These are phyloP conservation scores for Cocos nucifera DNA, from an alignment of 176 grass and related monocot species.

Conservation along the genomic window DNA sequence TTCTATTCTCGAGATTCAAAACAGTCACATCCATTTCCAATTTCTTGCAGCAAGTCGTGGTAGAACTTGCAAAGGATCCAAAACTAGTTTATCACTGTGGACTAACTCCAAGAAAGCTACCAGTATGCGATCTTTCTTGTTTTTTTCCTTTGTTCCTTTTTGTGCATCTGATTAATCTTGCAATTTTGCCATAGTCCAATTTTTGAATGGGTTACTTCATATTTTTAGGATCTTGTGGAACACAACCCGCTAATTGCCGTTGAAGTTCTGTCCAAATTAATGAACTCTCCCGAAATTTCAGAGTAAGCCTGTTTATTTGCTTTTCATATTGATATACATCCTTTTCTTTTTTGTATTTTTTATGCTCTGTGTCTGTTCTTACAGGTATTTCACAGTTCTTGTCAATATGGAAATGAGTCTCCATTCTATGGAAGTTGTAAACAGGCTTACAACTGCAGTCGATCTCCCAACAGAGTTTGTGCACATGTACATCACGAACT, in stretches of 20 bases:
- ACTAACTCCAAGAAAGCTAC: conserved; percentile 76
- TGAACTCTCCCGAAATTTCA: conserved; percentile 76
- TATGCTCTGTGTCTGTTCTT: conserved; percentile 6
- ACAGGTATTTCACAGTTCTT: conserved; percentile 76
- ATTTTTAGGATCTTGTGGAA: conserved; percentile 85
- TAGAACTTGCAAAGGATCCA: conserved; percentile 60
- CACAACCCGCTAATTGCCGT: conserved; percentile 79
- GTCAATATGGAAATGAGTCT: conserved; percentile 97
- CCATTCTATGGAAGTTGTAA: conserved; percentile 99
- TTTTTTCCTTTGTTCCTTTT: not conserved
- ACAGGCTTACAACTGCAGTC: conserved; percentile 82
- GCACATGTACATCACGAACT: conserved; percentile 96
- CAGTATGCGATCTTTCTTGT: conserved; percentile 32
- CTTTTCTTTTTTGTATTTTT: conserved; percentile 22
- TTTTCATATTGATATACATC: conserved; percentile 1
- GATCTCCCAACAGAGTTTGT: conserved; percentile 74
- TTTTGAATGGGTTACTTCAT: conserved; percentile 6
- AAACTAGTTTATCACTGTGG: conserved; percentile 92
- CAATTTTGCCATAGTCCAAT: conserved; percentile 18
- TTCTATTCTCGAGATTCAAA: conserved; percentile 1
- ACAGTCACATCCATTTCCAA: conserved; percentile 15
- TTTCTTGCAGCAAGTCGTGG: conserved; percentile 62
- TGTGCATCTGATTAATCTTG: conserved; percentile 12
- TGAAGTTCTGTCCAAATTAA: conserved; percentile 80
- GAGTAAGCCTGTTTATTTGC: conserved; percentile 30